Percentiles rank a stretch among this genome's conserved stretches.
phyloP scores from a whole-genome alignment of 78 protist species.

The Dictyostelium capitatum region DNA sequence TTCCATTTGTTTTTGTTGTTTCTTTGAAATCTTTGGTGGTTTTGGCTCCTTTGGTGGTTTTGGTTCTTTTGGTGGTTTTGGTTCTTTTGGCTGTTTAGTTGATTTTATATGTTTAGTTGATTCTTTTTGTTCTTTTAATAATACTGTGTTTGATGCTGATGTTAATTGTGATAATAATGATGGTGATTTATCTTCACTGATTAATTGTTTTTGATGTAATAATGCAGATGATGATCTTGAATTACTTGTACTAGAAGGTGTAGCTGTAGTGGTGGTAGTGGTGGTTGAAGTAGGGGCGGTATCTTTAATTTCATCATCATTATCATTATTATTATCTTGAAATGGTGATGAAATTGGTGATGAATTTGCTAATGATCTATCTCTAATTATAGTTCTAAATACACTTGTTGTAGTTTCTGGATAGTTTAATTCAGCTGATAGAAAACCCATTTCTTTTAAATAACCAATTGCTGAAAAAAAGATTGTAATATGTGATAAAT shows the following conservation, averaged over 20 bases:
- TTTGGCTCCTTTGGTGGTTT: background rate
- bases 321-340: background rate
- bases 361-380: background rate
- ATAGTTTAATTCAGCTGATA: constrained; percentile 28
- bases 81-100: background rate
- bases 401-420: constrained; percentile 24
- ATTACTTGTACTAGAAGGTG: too few species aligned
- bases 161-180: background rate
- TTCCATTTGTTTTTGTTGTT: constrained; percentile 9
- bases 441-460: constrained; percentile 57
- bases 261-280: too few species aligned
- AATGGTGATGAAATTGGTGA: background rate
- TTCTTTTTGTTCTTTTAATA: background rate
- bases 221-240: too few species aligned
- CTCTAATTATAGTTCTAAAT: constrained; percentile 26
- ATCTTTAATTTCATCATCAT: background rate
- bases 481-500: constrained; percentile 45
- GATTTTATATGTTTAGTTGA: background rate
- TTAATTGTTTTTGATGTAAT: constrained; percentile 6
- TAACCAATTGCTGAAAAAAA: constrained; percentile 81
- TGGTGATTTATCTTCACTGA: background rate
- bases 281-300: too few species aligned
- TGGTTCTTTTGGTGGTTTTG: background rate
- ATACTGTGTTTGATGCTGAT: background rate
- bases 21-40: constrained; percentile 3